A percentile compares a stretch with the other conserved stretches of the same genome.
Conservation (phyloP, 2,329 filamentous ascomycete species). For the Aureobasidium vineae region DNA sequence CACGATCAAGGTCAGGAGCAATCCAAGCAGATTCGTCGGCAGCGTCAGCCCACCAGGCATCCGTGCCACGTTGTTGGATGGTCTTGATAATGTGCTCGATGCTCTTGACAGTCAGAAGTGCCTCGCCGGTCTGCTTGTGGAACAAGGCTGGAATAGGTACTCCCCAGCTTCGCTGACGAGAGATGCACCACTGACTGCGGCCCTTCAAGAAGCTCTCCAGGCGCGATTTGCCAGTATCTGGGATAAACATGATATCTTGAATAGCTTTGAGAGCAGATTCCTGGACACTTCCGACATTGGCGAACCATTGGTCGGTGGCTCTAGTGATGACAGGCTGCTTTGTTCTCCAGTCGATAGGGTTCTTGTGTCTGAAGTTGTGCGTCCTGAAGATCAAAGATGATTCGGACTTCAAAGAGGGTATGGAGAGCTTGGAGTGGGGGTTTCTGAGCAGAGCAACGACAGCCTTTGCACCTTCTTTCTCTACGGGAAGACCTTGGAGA, state of each 20-base stretch:
- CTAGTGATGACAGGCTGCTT: conserved; percentile 88
- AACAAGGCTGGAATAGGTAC: conserved; percentile 94
- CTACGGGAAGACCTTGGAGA: conserved; percentile 70
- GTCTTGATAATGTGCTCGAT: conserved; percentile 81
- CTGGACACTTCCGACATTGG: conserved; percentile 83
- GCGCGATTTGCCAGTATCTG: conserved; percentile 68
- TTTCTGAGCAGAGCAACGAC: conserved; percentile 68
- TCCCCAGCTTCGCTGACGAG: conserved; percentile 91
- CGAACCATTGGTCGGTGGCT: conserved; percentile 97
- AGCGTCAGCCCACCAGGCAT: conserved; percentile 91
- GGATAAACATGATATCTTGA: conserved; percentile 72
- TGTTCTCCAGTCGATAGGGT: conserved; percentile 96
- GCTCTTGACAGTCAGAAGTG: conserved; percentile 74
- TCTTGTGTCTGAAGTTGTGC: conserved; percentile 81
- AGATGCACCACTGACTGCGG: conserved; percentile 96
- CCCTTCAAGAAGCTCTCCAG: conserved; percentile 83
- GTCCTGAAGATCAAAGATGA: conserved; percentile 59
- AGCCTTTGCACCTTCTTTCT: conserved; percentile 65
- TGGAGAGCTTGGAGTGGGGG: conserved; percentile 29
- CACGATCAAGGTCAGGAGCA: conserved; percentile 57
- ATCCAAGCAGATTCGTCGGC: conserved; percentile 76
- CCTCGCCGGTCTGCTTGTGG: conserved; percentile 58
- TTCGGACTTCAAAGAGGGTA: conserved; percentile 33
- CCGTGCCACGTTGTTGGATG: conserved; percentile 74
- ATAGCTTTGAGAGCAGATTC: conserved; percentile 68